These are phyloP conservation scores for Ascochyta lentis DNA, from an alignment of 2,329 filamentous ascomycete species.

Conservation along the genomic window DNA sequence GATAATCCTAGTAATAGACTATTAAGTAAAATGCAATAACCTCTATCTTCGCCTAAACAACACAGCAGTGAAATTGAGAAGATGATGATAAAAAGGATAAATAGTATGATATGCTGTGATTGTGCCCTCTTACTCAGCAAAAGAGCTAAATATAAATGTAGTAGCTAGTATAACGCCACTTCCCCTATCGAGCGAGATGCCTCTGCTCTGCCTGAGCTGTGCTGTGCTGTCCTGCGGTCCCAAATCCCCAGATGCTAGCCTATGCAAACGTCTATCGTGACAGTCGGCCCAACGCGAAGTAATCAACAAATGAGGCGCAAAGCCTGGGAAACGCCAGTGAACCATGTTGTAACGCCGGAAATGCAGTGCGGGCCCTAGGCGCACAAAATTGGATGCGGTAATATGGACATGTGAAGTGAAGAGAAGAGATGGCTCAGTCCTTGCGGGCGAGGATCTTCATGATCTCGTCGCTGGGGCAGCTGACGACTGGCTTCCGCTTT, in stretches of 20 bases:
- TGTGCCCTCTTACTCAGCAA: no score
- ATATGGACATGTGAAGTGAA: conserved; percentile 34
- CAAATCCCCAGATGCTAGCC: neutral
- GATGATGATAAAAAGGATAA: no score
- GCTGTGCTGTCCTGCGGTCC: no score
- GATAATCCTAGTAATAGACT: no score
- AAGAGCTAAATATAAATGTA: no score
- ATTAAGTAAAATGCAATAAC: no score
- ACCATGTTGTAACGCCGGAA: conserved; percentile 4
- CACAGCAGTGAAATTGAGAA: no score
- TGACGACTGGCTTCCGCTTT: conserved; percentile 26
- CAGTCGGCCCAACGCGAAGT: conserved; percentile 13
- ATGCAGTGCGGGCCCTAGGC: conserved; percentile 22
- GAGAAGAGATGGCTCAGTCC: conserved; percentile 4
- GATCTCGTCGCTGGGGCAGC: conserved; percentile 35
- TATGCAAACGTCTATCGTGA: conserved; percentile 13
- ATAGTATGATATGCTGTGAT: no score
- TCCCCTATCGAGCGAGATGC: no score
- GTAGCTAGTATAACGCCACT: no score
- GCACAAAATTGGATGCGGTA: conserved; percentile 23
- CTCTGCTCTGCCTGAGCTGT: no score
- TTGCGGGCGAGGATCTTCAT: conserved; percentile 34
- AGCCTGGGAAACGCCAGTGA: neutral
- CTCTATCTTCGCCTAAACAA: no score
- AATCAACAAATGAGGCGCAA: neutral